These are phyloP conservation scores for Effrenium voratum DNA, from an alignment of 73 alveolate genomes.

Conservation along the genomic window DNA sequence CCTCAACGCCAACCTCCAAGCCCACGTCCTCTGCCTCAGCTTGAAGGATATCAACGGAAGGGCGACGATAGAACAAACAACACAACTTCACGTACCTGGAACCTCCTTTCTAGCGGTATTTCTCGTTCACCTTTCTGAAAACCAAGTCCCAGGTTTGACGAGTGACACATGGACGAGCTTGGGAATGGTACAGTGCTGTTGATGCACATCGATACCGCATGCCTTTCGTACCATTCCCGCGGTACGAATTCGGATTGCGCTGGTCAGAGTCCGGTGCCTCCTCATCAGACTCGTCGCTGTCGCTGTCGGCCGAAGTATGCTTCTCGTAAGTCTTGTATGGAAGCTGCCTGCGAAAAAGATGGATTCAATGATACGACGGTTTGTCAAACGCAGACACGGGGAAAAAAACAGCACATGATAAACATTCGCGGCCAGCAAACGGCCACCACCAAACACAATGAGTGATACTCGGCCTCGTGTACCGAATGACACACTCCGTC, in stretches of 20 bases:
- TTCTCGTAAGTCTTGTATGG: slow-evolving; percentile 87
- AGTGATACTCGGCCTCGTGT: no score
- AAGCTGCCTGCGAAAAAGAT: slow-evolving; percentile 34
- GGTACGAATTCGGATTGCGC: background rate
- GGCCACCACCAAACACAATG: no score
- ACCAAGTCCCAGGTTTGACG: no score
- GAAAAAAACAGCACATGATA: no score
- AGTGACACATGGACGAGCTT: no score
- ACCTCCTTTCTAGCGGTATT: no score
- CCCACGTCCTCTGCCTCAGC: slow-evolving; percentile 30
- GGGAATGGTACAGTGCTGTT: no score
- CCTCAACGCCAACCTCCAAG: slow-evolving; percentile 56
- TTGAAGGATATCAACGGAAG: background rate
- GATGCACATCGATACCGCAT: no score
- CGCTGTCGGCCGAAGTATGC: slow-evolving; percentile 5
- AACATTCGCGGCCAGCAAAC: no score
- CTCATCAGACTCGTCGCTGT: slow-evolving; percentile 12
- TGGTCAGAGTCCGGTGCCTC: background rate
- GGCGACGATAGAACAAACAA: background rate
- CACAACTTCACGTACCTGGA: background rate
- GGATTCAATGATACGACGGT: background rate
- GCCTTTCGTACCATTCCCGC: no score
- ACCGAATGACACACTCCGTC: no score
- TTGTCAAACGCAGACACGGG: background rate
- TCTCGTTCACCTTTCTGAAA: no score